A percentile compares a stretch with the other conserved stretches of the same genome.
Conservation (phyloP, 2,329 filamentous ascomycete genomes). For the Tolypocladium ovalisporum region DNA sequence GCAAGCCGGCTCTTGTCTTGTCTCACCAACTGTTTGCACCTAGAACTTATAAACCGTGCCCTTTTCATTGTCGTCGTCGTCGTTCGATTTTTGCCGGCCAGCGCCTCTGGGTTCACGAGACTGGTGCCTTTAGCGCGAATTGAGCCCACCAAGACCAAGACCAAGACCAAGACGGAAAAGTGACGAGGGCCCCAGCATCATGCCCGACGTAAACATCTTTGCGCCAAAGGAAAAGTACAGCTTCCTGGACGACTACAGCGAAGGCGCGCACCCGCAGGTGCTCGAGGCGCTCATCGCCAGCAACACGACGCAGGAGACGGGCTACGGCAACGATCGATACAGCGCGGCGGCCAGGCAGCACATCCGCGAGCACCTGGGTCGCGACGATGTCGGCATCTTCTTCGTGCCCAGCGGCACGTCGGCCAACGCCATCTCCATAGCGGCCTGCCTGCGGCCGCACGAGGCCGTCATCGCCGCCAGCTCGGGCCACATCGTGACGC, state of each 20-base stretch:
- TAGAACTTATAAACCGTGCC: neutral
- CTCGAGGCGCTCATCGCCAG: conserved; percentile 32
- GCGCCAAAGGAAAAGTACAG: conserved; percentile 23
- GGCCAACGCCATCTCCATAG: conserved; percentile 40
- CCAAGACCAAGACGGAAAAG: neutral
- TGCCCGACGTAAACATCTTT: conserved; percentile 5
- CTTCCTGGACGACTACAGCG: conserved; percentile 40
- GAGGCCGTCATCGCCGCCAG: conserved; percentile 40
- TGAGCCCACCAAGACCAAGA: too few relatives aligned
- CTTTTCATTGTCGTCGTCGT: neutral
- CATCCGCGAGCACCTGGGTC: conserved; percentile 26
- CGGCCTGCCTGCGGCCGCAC: conserved; percentile 36
- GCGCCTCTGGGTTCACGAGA: neutral
- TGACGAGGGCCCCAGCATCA: conserved; percentile 6
- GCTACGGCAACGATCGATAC: conserved; percentile 36
- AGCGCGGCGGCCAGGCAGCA: conserved; percentile 27
- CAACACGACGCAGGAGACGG: conserved; percentile 32
- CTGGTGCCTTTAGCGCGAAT: neutral
- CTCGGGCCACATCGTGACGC: conserved; percentile 36
- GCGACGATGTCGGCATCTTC: conserved; percentile 32
- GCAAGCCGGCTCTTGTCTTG: neutral
- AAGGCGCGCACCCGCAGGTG: conserved; percentile 38
- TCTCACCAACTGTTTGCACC: neutral
- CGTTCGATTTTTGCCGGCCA: neutral
- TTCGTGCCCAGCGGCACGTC: conserved; percentile 42